These are phyloP conservation scores for Arabidopsis thaliana DNA, from an alignment of 345 rosid genomes.

Conservation along the genomic window TAIR10.1 NC_003070.9:1535501-1536000, in stretches of 20 bases:
- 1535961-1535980: conserved; percentile 54
- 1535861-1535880: conserved; percentile 46
- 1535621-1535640: conserved; percentile 65
- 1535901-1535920: neutral
- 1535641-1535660: conserved; percentile 54
- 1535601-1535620: conserved; percentile 65
- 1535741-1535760: conserved; percentile 72
- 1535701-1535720: conserved; percentile 31
- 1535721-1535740: conserved; percentile 54
- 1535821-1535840: conserved; percentile 72
- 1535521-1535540: neutral
- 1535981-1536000: conserved; percentile 85
- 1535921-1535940: neutral
- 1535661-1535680: conserved; percentile 54
- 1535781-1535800: conserved; percentile 67
- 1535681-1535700: conserved; percentile 60
- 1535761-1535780: conserved; percentile 58
- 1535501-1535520: neutral
- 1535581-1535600: conserved; percentile 64
- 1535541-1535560: no score
- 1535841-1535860: conserved; percentile 61
- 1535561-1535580: neutral
- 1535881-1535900: conserved; percentile 42
- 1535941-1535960: neutral
- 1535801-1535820: conserved; percentile 40